Evolutionary conservation across 345 rosid species (phyloP).

Genomic region (Toxicodendron radicans): DNA sequence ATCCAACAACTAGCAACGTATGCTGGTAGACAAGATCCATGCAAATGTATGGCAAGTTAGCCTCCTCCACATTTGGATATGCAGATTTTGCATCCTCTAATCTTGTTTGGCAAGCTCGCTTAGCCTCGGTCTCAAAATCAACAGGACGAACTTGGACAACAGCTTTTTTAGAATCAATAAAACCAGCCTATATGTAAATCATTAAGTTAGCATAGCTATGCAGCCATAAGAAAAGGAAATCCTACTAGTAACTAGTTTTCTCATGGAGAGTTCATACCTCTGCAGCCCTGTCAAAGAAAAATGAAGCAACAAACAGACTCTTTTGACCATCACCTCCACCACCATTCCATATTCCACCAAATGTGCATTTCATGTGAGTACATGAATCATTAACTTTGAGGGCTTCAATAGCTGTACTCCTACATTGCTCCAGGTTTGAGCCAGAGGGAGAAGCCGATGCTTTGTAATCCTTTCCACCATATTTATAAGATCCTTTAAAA

Average conservation of each 20-base stretch:
- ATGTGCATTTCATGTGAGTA: constrained; percentile 87
- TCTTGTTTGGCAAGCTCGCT: constrained; percentile 80
- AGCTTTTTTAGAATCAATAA: constrained; percentile 56
- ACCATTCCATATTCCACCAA: constrained; percentile 97
- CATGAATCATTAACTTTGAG: constrained; percentile 87
- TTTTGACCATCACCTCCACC: constrained; percentile 99
- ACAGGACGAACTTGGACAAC: constrained; percentile 76
- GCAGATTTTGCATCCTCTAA: constrained; percentile 57
- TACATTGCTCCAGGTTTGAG: constrained; percentile 71
- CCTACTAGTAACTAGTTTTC: not conserved
- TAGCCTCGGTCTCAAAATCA: constrained; percentile 77
- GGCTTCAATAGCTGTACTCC: constrained; percentile 64
- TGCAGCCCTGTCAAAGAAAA: constrained; percentile 96
- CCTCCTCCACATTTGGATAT: constrained; percentile 49
- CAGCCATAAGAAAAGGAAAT: not conserved
- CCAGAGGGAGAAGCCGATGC: constrained; percentile 64
- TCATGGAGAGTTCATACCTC: constrained; percentile 51
- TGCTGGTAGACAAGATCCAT: constrained; percentile 94
- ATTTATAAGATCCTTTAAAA: constrained; percentile 63
- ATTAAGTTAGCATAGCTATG: constrained; percentile 10
- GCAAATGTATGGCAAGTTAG: constrained; percentile 72
- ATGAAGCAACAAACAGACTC: constrained; percentile 88
- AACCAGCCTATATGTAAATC: constrained; percentile 61
- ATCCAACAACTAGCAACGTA: constrained; percentile 81
- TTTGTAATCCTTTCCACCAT: constrained; percentile 65